Conservation (phyloP, 2,329 filamentous ascomycete genomes). For the Nigrospora oryzae region DNA sequence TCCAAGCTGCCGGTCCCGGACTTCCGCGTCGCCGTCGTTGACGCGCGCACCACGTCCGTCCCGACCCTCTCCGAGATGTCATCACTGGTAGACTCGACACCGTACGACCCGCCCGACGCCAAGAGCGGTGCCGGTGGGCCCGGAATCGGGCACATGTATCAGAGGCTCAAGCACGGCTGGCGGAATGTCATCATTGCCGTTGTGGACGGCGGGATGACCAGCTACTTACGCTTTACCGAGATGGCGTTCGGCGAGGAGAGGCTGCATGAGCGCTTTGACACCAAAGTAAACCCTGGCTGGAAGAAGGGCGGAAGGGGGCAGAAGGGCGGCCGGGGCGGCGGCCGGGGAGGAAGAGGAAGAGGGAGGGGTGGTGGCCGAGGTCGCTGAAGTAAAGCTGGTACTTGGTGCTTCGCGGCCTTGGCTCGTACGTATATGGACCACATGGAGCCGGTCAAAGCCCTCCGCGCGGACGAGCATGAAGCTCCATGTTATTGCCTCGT, state of each 20-base stretch:
- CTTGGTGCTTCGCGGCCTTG: too few relatives aligned
- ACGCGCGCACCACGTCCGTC: conserved; percentile 62
- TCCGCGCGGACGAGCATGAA: too few relatives aligned
- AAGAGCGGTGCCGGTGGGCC: conserved; percentile 34
- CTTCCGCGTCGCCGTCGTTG: conserved; percentile 76
- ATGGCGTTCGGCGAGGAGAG: conserved; percentile 69
- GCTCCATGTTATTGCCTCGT: too few relatives aligned
- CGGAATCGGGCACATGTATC: conserved; percentile 44
- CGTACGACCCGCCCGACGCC: conserved; percentile 52
- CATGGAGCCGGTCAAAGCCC: too few relatives aligned
- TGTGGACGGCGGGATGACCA: conserved; percentile 83
- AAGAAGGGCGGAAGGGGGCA: conserved; percentile 12
- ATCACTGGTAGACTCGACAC: conserved; percentile 64
- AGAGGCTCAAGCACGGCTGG: conserved; percentile 74
- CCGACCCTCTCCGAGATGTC: conserved; percentile 68
- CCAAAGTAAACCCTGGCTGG: conserved; percentile 16
- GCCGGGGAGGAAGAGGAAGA: conserved; percentile 9
- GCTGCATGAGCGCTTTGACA: conserved; percentile 53
- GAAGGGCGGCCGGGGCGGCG: conserved; percentile 7
- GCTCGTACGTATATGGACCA: too few relatives aligned
- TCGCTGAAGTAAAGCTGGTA: not conserved
- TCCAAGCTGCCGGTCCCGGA: conserved; percentile 70
- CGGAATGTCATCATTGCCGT: conserved; percentile 79
- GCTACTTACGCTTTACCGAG: conserved; percentile 76
- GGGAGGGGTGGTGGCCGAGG: conserved; percentile 9